phyloP scores from a whole-genome alignment of 306 rosid genomes.

The Trichosanthes truncata region DNA sequence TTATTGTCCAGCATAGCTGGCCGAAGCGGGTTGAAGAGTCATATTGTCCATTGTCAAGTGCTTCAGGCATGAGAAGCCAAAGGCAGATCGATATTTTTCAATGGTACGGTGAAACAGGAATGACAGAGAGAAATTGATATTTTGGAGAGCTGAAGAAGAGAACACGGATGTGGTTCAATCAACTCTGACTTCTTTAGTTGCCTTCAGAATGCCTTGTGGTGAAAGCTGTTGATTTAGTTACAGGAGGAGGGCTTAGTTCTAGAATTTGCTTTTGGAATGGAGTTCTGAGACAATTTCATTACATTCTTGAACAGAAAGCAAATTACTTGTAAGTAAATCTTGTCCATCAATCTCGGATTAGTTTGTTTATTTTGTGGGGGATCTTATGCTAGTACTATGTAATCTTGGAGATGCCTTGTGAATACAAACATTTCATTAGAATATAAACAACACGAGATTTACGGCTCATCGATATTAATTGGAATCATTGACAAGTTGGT shows the following conservation, averaged over 20 bases:
- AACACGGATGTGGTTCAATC: constrained; percentile 1
- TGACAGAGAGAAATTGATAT: constrained; percentile 13
- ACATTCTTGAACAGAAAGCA: constrained; percentile 47
- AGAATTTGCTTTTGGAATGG: constrained; percentile 33
- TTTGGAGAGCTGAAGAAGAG: neutral
- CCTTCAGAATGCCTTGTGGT: constrained; percentile 11
- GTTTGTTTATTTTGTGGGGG: constrained; percentile 32
- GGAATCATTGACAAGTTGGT: neutral
- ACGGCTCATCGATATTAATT: neutral
- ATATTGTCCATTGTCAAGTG: constrained; percentile 95
- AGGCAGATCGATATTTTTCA: neutral
- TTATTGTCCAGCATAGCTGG: constrained; percentile 89
- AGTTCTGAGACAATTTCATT: constrained; percentile 38
- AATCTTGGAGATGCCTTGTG: constrained; percentile 42
- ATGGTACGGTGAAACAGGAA: constrained; percentile 3
- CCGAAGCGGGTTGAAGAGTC: constrained; percentile 83
- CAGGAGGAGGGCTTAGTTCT: constrained; percentile 20
- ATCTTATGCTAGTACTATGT: constrained; percentile 34
- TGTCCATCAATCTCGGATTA: constrained; percentile 26
- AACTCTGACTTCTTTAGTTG: constrained; percentile 14
- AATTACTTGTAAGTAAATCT: constrained; percentile 55
- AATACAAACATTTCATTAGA: constrained; percentile 26
- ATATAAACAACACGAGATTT: constrained; percentile 2
- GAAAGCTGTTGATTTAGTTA: constrained; percentile 19
- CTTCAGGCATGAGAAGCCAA: constrained; percentile 63